Evolutionary conservation across 345 rosid genomes (phyloP), one percentile per base, ranked within the genome.

Genomic region (Cochlearia excelsa): DNA sequence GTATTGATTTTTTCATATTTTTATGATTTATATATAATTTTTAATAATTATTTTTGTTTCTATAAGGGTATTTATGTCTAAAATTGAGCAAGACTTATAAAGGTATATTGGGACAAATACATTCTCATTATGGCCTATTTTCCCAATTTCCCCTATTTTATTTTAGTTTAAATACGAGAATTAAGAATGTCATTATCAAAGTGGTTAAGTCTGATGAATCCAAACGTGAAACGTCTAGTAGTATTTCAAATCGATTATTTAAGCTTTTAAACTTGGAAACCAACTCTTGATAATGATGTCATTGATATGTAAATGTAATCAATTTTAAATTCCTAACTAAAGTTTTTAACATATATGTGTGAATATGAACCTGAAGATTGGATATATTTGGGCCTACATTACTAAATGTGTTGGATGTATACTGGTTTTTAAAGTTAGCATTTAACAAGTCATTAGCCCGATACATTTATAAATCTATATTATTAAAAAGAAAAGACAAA

Each of bases 181-280:
- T 23, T 38, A 68, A 60, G 51, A 35, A 53, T 42, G 68, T 62
- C 68, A 62, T 69, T 42, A 69, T 42, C 57, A 26, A 57, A 56
- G 54, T 63, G 53, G 64, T 69, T 56, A 69, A 16, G 53, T 62
- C 46, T 9, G 41, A 58, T 69, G 34, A 34, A 30, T 55, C 31
- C 62, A 58, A 30, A 43, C 46, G n/a, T 66, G 23, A 16, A 16
- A 16, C 23, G 23, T 16, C 23, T 16, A 0, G 16, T 48, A 23
- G 4, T 66, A 48, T 35, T 66, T 49, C 3, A 27, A 27, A 5
- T 8, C 65, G 50, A 34, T 27, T 51, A 28, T 58, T 27, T 9
- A 58, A 31, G 11, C 3, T 34, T 40, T 16, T 10, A 29, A 16
- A 54, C 9, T 37, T 9, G n/a, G 50, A 43, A 16, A 10, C 44